These are phyloP conservation scores for Cryphonectria parasitica DNA, from an alignment of 2,329 filamentous ascomycete species.

Conservation along the genomic window DNA sequence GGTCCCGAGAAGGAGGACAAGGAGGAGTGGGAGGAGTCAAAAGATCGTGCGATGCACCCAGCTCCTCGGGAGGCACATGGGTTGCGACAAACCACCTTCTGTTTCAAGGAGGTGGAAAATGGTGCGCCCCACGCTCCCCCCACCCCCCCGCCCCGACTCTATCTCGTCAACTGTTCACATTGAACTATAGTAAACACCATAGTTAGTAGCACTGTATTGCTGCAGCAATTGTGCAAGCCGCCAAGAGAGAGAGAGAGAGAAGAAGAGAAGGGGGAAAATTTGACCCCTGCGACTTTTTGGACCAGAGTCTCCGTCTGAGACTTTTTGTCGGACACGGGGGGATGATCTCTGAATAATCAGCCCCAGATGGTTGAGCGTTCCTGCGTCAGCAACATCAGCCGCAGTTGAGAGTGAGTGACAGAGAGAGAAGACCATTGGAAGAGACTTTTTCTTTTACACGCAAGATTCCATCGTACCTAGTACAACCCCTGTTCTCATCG, in stretches of 20 bases:
- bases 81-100: conserved; percentile 18
- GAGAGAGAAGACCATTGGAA: not conserved
- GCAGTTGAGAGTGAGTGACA: not conserved
- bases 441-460: not conserved
- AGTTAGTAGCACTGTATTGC: not conserved
- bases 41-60: conserved; percentile 8
- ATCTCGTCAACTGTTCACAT: not conserved
- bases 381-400: not conserved
- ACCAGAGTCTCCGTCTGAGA: conserved; percentile 1
- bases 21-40: not conserved
- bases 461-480: not conserved
- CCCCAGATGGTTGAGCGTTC: not conserved
- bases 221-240: not conserved
- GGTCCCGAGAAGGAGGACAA: not conserved
- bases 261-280: not conserved
- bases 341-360: not conserved
- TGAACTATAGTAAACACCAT: not conserved
- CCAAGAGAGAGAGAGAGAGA: not conserved
- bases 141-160: not conserved
- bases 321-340: not conserved
- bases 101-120: conserved; percentile 21
- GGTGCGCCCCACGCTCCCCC: conserved; percentile 4
- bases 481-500: not conserved
- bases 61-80: conserved; percentile 11
- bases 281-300: not conserved